A percentile compares a stretch with the other conserved stretches of the same genome.
phyloP scores from a whole-genome alignment of 495 filamentous ascomycete species.

The Hyaloscypha hepaticicola region DNA sequence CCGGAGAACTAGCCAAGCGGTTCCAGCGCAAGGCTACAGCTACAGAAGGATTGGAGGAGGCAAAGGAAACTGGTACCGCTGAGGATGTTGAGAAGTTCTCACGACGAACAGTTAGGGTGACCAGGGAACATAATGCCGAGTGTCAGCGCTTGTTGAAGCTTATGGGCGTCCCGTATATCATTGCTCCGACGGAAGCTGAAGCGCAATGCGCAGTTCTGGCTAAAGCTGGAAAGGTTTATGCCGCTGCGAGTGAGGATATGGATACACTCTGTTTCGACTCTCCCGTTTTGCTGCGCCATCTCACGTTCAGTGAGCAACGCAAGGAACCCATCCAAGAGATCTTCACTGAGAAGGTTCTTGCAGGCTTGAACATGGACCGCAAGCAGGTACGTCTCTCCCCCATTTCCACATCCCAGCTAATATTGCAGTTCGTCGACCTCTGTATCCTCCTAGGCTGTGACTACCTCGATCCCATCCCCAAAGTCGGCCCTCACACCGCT shows the following conservation, averaged over 20 bases:
- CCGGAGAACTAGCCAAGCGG: conserved; percentile 90
- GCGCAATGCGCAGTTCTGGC: conserved; percentile 93
- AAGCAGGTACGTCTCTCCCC: conserved; percentile 56
- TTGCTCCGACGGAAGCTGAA: conserved; percentile 95
- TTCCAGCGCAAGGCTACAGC: conserved; percentile 89
- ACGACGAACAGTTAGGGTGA: conserved; percentile 91
- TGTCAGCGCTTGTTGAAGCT: conserved; percentile 86
- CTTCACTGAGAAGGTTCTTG: conserved; percentile 76
- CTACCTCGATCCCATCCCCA: conserved; percentile 94
- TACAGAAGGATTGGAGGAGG: conserved; percentile 83
- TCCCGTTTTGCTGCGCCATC: conserved; percentile 85
- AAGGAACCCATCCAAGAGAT: conserved; percentile 99
- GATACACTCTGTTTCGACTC: conserved; percentile 95
- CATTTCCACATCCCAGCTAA: conserved; percentile 13
- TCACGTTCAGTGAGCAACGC: conserved; percentile 94
- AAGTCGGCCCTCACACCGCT: conserved; percentile 86
- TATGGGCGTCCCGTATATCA: conserved; percentile 95
- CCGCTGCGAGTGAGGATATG: conserved; percentile 97
- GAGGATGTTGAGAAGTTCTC: conserved; percentile 98
- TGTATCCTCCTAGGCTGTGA: conserved; percentile 98
- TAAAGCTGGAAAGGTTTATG: conserved; percentile 91
- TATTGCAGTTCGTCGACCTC: conserved; percentile 82
- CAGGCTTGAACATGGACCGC: conserved; percentile 82
- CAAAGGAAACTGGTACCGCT: conserved; percentile 94
- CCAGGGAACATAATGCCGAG: conserved; percentile 90